Percentiles rank a stretch among this genome's conserved stretches.
Conservation (phyloP, 768 basidiomycete genomes). For the Termitomyces sp. region DNA sequence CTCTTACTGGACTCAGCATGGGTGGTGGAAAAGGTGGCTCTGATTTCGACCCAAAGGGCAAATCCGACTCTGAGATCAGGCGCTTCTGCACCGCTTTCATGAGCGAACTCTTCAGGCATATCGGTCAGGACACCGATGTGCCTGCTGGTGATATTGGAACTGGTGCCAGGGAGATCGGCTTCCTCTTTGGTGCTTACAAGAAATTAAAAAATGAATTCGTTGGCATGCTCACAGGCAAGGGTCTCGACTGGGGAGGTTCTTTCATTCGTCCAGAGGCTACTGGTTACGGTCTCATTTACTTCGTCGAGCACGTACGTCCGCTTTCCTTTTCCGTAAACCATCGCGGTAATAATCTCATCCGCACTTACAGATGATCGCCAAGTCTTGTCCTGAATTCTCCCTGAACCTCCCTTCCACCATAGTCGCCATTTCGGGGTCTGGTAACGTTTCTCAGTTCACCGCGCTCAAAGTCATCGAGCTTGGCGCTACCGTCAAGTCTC, state of each 20-base stretch:
- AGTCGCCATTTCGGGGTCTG: slow-evolving; percentile 60
- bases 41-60: slow-evolving; percentile 82
- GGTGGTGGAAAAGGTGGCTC: slow-evolving; percentile 77
- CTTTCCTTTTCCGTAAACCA: background rate
- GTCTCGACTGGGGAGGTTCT: slow-evolving; percentile 64
- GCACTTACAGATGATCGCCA: slow-evolving; percentile 46
- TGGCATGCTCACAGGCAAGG: slow-evolving; percentile 70
- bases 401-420: slow-evolving; percentile 39
- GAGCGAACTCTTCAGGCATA: slow-evolving; percentile 68
- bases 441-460: slow-evolving; percentile 74
- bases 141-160: slow-evolving; percentile 74
- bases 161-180: slow-evolving; percentile 72
- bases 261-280: slow-evolving; percentile 73
- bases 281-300: slow-evolving; percentile 74
- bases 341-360: background rate
- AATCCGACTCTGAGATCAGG: slow-evolving; percentile 68
- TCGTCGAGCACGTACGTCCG: slow-evolving; percentile 57
- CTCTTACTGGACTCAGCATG: slow-evolving; percentile 71
- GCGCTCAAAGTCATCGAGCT: slow-evolving; percentile 76
- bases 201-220: slow-evolving; percentile 66
- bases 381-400: slow-evolving; percentile 52
- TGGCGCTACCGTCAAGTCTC: slow-evolving; percentile 63
- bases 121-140: slow-evolving; percentile 71
- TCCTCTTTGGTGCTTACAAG: slow-evolving; percentile 77
- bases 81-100: slow-evolving; percentile 71